Percentiles rank a stretch among this genome's conserved stretches.
These are phyloP conservation scores for Termitomyces sp. DNA, from an alignment of 768 basidiomycete species.

Conservation along the genomic window DNA sequence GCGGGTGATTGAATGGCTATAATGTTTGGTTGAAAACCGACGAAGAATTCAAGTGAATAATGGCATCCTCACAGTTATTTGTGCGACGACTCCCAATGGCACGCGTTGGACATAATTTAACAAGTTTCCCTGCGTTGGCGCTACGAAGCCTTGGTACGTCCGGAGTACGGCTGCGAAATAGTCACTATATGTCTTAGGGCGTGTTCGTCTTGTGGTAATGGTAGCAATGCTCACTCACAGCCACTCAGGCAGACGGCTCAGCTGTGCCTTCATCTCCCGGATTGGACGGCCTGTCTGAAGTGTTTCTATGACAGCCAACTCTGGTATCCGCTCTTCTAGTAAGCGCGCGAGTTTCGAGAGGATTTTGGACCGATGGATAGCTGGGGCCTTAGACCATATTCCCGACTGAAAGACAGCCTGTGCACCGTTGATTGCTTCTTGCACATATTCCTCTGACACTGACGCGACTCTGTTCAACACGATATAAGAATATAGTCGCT, in stretches of 20 bases:
- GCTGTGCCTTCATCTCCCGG: constrained; percentile 78
- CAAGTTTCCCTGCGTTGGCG: constrained; percentile 74
- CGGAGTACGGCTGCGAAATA: constrained; percentile 74
- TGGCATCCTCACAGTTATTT: constrained; percentile 67
- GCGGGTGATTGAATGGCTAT: constrained; percentile 85
- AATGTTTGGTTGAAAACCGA: not conserved
- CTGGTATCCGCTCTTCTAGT: constrained; percentile 50
- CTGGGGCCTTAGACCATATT: constrained; percentile 62
- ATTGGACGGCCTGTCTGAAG: constrained; percentile 79
- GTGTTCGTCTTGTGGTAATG: not conserved
- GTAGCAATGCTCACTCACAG: constrained; percentile 41
- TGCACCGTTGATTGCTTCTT: constrained; percentile 44
- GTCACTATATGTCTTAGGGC: constrained; percentile 35
- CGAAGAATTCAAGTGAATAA: not conserved
- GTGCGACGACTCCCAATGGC: constrained; percentile 84
- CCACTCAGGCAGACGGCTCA: constrained; percentile 80
- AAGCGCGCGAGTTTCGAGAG: constrained; percentile 59
- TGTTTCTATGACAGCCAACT: constrained; percentile 61
- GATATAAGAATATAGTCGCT: not conserved
- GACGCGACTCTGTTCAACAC: constrained; percentile 42
- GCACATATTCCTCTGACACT: constrained; percentile 47
- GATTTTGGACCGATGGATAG: constrained; percentile 54
- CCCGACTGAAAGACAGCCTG: constrained; percentile 60
- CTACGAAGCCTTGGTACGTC: constrained; percentile 62
- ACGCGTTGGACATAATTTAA: constrained; percentile 76